Percentiles rank a stretch among this genome's conserved stretches.
Evolutionary conservation across 2,329 filamentous ascomycete genomes (phyloP).

Genomic region (Lasiodiplodia citricola): DNA sequence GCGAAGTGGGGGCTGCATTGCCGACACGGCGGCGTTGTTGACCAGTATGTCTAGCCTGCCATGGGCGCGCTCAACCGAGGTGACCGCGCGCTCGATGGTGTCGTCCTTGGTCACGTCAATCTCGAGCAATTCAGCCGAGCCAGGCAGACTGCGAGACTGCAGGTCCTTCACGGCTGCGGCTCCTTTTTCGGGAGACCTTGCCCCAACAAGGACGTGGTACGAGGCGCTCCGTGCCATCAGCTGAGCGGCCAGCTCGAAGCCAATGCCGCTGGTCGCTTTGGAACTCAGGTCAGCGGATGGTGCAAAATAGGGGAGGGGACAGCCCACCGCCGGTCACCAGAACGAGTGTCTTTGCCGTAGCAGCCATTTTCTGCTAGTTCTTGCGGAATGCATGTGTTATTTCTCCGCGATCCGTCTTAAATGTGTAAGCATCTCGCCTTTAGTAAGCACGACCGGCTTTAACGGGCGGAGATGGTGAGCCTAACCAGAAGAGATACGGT

Average conservation of each 20-base stretch:
- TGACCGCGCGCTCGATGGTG: conserved; percentile 46
- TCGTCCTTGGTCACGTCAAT: conserved; percentile 52
- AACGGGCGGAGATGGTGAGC: not conserved
- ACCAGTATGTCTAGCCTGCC: conserved; percentile 50
- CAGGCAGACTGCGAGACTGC: conserved; percentile 35
- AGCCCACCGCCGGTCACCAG: conserved; percentile 44
- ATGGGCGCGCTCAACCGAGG: conserved; percentile 34
- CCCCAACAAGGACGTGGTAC: conserved; percentile 42
- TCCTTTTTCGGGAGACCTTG: conserved; percentile 30
- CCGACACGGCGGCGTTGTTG: conserved; percentile 55
- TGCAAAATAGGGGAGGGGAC: not conserved
- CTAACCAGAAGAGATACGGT: too few species aligned
- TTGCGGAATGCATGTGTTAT: too few species aligned
- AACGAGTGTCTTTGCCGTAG: conserved; percentile 37
- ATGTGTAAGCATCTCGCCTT: too few species aligned
- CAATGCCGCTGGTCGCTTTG: conserved; percentile 55
- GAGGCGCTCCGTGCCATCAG: conserved; percentile 39
- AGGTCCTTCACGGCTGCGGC: conserved; percentile 36
- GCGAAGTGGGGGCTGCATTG: conserved; percentile 35
- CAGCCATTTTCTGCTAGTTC: not conserved
- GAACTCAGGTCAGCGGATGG: conserved; percentile 15
- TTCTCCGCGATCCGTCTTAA: not conserved
- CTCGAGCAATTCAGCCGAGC: conserved; percentile 44
- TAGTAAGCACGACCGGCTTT: not conserved
- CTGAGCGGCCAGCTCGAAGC: conserved; percentile 49